Conservation (phyloP, 75 land plant genomes). For the Cryptomeria japonica region DNA sequence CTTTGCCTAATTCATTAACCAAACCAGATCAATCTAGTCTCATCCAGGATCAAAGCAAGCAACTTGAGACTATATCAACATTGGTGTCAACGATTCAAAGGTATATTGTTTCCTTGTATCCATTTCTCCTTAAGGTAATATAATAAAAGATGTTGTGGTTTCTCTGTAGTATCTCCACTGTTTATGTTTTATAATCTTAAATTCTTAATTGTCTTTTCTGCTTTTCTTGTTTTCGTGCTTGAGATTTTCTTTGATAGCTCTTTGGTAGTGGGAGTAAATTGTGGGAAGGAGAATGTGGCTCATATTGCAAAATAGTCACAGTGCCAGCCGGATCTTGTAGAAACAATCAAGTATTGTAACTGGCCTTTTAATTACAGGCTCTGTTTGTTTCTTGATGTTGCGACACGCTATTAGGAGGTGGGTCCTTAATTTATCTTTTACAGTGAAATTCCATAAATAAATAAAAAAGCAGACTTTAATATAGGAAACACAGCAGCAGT, state of each 20-base stretch:
- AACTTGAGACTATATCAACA: conserved; percentile 53
- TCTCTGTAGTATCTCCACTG: background rate
- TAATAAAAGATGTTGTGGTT: background rate
- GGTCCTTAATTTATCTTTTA: background rate
- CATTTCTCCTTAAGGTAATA: background rate
- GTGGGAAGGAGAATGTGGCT: background rate
- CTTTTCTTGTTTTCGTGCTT: background rate
- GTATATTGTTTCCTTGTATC: conserved; percentile 30
- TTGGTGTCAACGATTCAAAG: conserved; percentile 55
- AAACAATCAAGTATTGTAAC: background rate
- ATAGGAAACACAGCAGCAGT: background rate
- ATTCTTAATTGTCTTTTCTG: background rate
- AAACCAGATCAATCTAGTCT: conserved; percentile 18
- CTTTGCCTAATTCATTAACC: conserved; percentile 7
- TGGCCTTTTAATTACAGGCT: background rate
- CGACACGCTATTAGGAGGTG: background rate
- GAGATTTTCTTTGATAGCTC: background rate
- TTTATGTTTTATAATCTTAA: background rate
- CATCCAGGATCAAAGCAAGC: background rate
- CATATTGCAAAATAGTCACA: background rate
- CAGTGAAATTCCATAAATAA: background rate
- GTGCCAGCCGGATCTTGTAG: background rate
- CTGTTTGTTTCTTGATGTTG: background rate
- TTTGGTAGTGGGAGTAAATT: background rate
- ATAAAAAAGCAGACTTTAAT: background rate